A percentile compares a stretch with the other conserved stretches of the same genome.
phyloP scores from a whole-genome alignment of 371 early-diverging fungal genomes.

The Mortierella polycephala region DNA sequence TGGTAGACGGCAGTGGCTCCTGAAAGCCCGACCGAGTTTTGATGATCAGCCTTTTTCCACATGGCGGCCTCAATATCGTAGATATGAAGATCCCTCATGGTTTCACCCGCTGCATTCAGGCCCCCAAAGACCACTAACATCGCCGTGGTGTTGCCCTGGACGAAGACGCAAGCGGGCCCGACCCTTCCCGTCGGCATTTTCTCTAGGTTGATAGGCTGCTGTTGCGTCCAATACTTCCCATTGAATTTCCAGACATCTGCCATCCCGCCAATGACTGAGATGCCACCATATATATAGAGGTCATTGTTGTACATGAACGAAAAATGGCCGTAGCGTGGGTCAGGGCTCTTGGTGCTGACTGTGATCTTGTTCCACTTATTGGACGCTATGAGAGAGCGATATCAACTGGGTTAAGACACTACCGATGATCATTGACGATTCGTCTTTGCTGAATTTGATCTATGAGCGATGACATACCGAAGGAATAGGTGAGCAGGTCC shows the following conservation, averaged over 20 bases:
- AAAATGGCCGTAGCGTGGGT: constrained; percentile 43
- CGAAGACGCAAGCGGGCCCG: constrained; percentile 24
- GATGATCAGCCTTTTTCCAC: constrained; percentile 27
- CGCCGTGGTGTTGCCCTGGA: constrained; percentile 15
- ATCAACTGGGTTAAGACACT: too few relatives aligned
- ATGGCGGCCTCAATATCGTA: constrained; percentile 13
- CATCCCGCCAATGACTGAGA: constrained; percentile 5
- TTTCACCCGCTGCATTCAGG: constrained; percentile 9
- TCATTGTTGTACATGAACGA: constrained; percentile 39
- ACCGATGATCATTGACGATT: not conserved
- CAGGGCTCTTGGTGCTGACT: not conserved
- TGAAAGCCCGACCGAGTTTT: constrained; percentile 37
- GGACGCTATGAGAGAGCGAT: constrained; percentile 3
- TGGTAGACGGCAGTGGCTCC: constrained; percentile 47
- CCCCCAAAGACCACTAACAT: constrained; percentile 43
- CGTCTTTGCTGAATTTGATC: not conserved
- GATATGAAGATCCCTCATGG: constrained; percentile 24
- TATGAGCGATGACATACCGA: constrained; percentile 15
- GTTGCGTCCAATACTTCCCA: constrained; percentile 25
- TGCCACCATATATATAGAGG: constrained; percentile 45
- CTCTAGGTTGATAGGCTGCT: constrained; percentile 12
- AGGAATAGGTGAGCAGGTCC: constrained; percentile 31
- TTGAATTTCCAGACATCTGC: constrained; percentile 42
- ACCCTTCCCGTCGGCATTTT: constrained; percentile 7
- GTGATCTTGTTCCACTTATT: constrained; percentile 39